Conservation (phyloP, 179 eudicot genomes). For the Sideroxylon spinosum region DNA sequence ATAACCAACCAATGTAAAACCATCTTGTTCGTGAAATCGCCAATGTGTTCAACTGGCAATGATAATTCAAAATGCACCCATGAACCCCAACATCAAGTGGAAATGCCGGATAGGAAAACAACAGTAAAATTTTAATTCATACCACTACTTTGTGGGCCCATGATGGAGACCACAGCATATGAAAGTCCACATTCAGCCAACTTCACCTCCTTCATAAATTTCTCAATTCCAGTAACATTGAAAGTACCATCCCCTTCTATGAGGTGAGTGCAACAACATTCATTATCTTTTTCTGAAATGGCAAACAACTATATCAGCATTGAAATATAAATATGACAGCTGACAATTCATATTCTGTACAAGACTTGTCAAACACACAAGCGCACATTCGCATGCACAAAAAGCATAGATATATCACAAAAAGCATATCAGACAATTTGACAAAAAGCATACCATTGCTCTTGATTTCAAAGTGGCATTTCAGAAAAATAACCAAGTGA, state of each 20-base stretch:
- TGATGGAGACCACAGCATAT: conserved; percentile 68
- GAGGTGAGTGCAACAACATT: conserved; percentile 59
- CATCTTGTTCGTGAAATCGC: neutral
- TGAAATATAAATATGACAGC: neutral
- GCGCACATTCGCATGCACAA: too few species aligned
- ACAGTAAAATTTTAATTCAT: conserved; percentile 15
- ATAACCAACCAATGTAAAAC: neutral
- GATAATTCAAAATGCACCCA: neutral
- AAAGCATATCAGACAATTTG: too few species aligned
- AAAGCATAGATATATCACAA: too few species aligned
- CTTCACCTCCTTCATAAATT: conserved; percentile 54
- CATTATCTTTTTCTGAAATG: conserved; percentile 25
- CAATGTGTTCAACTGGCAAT: neutral
- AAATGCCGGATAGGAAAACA: neutral
- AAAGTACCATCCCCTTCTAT: conserved; percentile 68
- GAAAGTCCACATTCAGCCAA: conserved; percentile 67
- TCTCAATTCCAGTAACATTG: conserved; percentile 50
- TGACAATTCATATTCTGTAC: too few species aligned
- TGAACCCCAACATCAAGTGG: neutral
- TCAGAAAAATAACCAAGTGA: too few species aligned
- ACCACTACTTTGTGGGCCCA: conserved; percentile 90
- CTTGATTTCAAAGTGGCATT: neutral
- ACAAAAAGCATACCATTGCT: neutral
- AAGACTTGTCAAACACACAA: too few species aligned
- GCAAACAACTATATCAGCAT: neutral